phyloP scores from a whole-genome alignment of 129 eudicot species.

The Centaurea solstitialis region DNA sequence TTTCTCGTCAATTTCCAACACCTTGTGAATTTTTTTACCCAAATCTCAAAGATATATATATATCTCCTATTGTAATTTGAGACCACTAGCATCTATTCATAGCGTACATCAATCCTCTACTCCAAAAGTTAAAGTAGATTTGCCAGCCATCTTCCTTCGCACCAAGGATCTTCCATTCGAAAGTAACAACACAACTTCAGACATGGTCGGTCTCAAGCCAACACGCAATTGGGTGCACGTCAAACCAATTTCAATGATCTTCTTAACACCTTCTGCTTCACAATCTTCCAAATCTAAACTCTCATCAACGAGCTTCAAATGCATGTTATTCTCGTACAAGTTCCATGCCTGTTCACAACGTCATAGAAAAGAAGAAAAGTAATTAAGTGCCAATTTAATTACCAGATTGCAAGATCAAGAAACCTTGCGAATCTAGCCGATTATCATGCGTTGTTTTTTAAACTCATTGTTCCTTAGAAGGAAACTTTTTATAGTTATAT shows the following conservation, averaged over 20 bases:
- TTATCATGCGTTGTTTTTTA: too few species aligned
- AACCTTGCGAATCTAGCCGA: not conserved
- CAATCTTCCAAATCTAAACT: conserved; percentile 34
- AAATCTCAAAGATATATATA: too few species aligned
- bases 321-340: conserved; percentile 41
- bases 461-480: not conserved
- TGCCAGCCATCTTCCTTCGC: not conserved
- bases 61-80: too few species aligned
- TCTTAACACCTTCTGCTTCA: conserved; percentile 43
- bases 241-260: conserved; percentile 51
- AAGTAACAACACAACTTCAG: conserved; percentile 57
- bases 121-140: not conserved
- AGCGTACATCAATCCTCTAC: not conserved
- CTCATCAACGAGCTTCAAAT: conserved; percentile 38
- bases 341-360: conserved; percentile 52
- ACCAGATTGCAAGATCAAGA: not conserved
- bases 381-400: not conserved
- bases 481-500: not conserved
- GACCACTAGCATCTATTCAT: not conserved
- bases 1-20: too few species aligned
- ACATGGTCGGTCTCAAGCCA: conserved; percentile 57
- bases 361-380: not conserved
- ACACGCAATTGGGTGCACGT: conserved; percentile 52
- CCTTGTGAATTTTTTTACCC: too few species aligned
- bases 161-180: conserved; percentile 30